A percentile compares a stretch with the other conserved stretches of the same genome.
These are phyloP conservation scores for Platanthera guangdongensis DNA, from an alignment of 106 monocot species.

Conservation along the genomic window DNA sequence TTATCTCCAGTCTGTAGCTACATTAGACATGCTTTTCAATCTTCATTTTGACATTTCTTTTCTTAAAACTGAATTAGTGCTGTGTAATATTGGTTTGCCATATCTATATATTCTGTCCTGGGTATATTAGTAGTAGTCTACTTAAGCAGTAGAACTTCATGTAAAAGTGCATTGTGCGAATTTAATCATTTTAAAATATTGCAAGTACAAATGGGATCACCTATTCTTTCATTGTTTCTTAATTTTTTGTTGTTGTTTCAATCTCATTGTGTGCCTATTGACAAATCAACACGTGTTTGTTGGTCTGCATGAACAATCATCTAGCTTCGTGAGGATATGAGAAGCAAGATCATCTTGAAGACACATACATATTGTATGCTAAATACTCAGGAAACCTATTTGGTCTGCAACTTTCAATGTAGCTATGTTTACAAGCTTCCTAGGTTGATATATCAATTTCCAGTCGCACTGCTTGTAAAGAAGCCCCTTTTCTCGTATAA, in stretches of 20 bases:
- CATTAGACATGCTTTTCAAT: background rate
- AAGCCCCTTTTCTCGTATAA: too few relatives aligned
- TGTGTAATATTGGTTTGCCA: background rate
- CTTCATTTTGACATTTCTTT: background rate
- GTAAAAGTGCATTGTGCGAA: background rate
- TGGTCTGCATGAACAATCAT: background rate
- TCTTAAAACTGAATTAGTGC: background rate
- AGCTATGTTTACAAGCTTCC: too few relatives aligned
- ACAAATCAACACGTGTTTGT: background rate
- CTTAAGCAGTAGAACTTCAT: background rate
- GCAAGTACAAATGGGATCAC: background rate
- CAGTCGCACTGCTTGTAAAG: too few relatives aligned
- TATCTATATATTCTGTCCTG: background rate
- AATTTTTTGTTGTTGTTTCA: background rate
- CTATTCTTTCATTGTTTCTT: background rate
- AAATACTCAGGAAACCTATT: too few relatives aligned
- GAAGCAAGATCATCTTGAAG: too few relatives aligned
- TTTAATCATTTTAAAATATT: background rate
- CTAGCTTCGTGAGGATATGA: too few relatives aligned
- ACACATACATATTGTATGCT: too few relatives aligned
- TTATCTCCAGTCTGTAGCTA: background rate
- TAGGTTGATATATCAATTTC: too few relatives aligned
- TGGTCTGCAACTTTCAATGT: too few relatives aligned
- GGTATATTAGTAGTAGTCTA: background rate
- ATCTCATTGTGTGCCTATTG: background rate